A percentile compares a stretch with the other conserved stretches of the same genome.
Evolutionary conservation across 345 rosid genomes (phyloP).

Genomic region (Aquilaria yunnanensis): DNA sequence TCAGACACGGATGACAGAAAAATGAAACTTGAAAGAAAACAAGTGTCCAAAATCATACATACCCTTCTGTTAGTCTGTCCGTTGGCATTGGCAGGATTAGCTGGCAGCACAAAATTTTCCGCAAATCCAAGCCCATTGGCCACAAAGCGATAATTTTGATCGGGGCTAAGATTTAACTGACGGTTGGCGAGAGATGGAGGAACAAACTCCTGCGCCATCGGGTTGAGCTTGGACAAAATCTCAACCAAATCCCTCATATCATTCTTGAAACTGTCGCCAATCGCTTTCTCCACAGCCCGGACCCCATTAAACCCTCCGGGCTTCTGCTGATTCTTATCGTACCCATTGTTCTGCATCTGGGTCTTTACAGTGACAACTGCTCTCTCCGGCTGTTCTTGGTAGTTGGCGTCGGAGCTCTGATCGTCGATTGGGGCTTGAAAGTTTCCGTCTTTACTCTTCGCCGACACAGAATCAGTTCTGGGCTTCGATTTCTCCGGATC

Average conservation of each 20-base stretch:
- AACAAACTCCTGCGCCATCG: constrained; percentile 94
- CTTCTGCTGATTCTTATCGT: constrained; percentile 20
- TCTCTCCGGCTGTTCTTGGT: constrained; percentile 21
- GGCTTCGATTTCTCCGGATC: constrained; percentile 49
- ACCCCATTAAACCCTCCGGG: constrained; percentile 26
- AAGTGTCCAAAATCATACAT: constrained; percentile 10
- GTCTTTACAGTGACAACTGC: constrained; percentile 13
- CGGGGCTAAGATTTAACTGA: constrained; percentile 12
- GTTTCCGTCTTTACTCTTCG: constrained; percentile 17
- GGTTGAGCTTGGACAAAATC: constrained; percentile 82
- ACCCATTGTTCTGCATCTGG: constrained; percentile 31
- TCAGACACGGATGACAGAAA: neutral
- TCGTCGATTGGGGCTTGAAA: constrained; percentile 24
- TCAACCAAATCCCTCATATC: constrained; percentile 81
- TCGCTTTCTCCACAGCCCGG: constrained; percentile 12
- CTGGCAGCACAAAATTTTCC: constrained; percentile 43
- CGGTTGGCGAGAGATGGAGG: constrained; percentile 56
- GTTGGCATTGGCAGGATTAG: constrained; percentile 42
- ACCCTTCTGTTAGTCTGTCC: constrained; percentile 70
- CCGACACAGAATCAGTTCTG: constrained; percentile 28
- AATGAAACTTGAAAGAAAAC: constrained; percentile 5
- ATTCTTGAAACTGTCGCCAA: constrained; percentile 29
- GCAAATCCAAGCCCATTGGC: constrained; percentile 53
- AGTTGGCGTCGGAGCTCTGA: constrained; percentile 23
- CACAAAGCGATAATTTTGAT: constrained; percentile 30